phyloP scores from a whole-genome alignment of 1,139 yeast species.

The Hyphopichia khmerensis region DNA sequence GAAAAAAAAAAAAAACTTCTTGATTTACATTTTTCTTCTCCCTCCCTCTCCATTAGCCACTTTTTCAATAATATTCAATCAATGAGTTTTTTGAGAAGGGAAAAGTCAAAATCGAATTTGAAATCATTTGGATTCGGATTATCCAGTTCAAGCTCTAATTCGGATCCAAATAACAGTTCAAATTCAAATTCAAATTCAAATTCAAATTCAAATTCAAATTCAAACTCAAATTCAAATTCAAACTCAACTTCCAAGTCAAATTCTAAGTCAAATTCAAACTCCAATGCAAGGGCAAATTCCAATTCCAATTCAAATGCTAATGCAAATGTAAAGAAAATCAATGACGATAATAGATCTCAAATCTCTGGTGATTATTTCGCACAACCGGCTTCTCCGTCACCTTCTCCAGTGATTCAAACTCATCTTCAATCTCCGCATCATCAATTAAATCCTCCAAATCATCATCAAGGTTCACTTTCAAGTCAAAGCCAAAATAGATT shows the following conservation, averaged over 20 bases:
- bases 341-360: too few relatives aligned
- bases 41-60: background rate
- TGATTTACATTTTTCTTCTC: background rate
- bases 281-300: too few relatives aligned
- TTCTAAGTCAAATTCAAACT: too few relatives aligned
- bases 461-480: background rate
- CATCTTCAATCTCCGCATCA: slow-evolving; percentile 2
- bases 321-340: background rate
- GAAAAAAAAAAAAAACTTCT: too few relatives aligned
- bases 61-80: background rate
- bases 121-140: slow-evolving; percentile 10
- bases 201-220: background rate
- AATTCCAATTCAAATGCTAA: background rate
- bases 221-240: background rate
- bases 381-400: background rate
- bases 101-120: slow-evolving; percentile 23
- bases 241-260: too few relatives aligned
- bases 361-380: background rate
- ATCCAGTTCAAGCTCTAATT: slow-evolving; percentile 1
- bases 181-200: too few relatives aligned
- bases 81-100: slow-evolving; percentile 31
- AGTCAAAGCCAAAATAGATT: background rate
- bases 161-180: background rate
- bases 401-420: background rate
- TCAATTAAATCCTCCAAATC: background rate